Base-by-base conservation (phyloP, 2,329 filamentous ascomycete genomes). In the Lachnellula cervina region DNA sequence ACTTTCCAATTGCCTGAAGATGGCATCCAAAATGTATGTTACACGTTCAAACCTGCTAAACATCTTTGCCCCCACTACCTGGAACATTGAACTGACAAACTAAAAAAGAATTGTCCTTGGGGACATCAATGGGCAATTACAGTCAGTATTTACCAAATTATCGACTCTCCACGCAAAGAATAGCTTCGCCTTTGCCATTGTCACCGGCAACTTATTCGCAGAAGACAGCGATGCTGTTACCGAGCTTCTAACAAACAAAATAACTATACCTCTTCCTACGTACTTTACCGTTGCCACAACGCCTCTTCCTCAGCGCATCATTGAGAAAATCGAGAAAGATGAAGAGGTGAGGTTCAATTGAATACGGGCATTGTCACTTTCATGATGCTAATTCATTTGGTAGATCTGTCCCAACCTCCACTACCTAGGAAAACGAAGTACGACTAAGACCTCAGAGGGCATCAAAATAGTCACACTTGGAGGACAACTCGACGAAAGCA, bases 361-460 rank as follows among this genome's bases (percentile, higher is more conserved):
- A 32, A 32, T 32, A n/a, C 13, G 28, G 32, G 6, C 37, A 48
- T 7, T n/a, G 21, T 49, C 23, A 49, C 11, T 50, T 42, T 43
- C 16, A 44, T 16, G 42, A 42, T 55, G 19, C 51, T 64, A 50
- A 65, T 51, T 21, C 34, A 21, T 5, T 16, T n/a, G 34, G n/a
- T 21, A 86, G 64, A 80, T 99, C 17, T 96, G 91, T 69, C 80
- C 87, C n/a, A 97, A 99, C 69, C 81, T 99, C 11, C 89, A 90
- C 72, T 96, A 88, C 66, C 81, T 99, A 0, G 92, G 89, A 55
- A 95, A 94, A 72, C 86, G 90, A 66, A 90, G 89, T 59, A 86
- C 87, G 14, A 87, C 90, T 51, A 97, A 94, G 70, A 97, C 93
- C 0, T 87, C 89, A 0, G 92, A 97, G 62, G 93, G 92, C 1